These are phyloP conservation scores for Sphenostylis stenocarpa DNA, from an alignment of 306 rosid species.

Conservation along the genomic window DNA sequence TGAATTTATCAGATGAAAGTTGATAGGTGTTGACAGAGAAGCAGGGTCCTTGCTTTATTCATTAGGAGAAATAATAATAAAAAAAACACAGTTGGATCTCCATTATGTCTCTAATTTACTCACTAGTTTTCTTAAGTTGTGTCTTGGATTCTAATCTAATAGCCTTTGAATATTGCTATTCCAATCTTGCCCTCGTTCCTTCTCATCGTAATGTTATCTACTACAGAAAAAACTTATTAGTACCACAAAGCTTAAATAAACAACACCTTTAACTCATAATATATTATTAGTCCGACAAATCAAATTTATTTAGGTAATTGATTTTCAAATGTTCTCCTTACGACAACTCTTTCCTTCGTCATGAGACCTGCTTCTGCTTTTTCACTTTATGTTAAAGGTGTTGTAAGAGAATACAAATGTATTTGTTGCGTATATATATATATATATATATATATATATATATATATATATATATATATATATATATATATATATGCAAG, in stretches of 20 bases:
- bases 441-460: no score
- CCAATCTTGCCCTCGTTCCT: not conserved
- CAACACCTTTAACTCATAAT: not conserved
- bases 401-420: not conserved
- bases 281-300: not conserved
- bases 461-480: no score
- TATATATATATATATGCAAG: no score
- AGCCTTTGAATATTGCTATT: not conserved
- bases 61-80: not conserved
- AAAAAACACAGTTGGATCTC: not conserved
- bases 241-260: no score
- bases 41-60: constrained; percentile 1
- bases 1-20: not conserved
- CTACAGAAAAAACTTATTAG: no score
- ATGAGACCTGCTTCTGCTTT: not conserved
- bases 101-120: constrained; percentile 19
- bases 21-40: not conserved
- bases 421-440: not conserved
- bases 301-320: not conserved
- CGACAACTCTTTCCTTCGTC: not conserved
- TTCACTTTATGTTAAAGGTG: not conserved
- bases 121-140: constrained; percentile 7
- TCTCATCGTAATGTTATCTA: not conserved
- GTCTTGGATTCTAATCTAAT: not conserved
- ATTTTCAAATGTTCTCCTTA: not conserved